Conservation (phyloP, 768 basidiomycete genomes). For the Ramaria sp. region DNA sequence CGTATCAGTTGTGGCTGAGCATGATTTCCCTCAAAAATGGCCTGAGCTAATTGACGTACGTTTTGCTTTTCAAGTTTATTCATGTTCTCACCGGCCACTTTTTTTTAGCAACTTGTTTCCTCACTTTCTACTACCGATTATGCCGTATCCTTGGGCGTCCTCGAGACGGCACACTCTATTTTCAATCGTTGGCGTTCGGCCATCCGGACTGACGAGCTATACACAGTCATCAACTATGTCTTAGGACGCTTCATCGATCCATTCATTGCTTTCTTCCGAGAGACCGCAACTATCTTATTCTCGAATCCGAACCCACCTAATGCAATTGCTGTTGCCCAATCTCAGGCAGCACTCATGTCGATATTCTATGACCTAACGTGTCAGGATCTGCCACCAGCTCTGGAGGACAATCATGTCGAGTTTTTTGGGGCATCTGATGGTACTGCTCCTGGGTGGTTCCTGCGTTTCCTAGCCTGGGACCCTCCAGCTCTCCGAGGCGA, state of each 20-base stretch:
- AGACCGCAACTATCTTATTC: constrained; percentile 45
- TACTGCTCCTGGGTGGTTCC: constrained; percentile 41
- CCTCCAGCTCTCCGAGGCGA: constrained; percentile 55
- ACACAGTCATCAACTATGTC: constrained; percentile 85
- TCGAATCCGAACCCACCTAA: constrained; percentile 23
- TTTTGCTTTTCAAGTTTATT: constrained; percentile 12
- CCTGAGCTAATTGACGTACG: constrained; percentile 81
- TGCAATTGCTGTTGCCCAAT: constrained; percentile 49
- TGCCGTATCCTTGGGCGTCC: constrained; percentile 77
- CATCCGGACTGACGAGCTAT: constrained; percentile 79
- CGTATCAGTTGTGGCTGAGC: constrained; percentile 80
- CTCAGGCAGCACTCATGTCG: constrained; percentile 68
- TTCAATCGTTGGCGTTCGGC: constrained; percentile 89
- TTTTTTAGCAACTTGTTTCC: constrained; percentile 68
- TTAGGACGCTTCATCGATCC: constrained; percentile 72
- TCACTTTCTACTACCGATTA: constrained; percentile 77
- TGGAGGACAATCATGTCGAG: constrained; percentile 78
- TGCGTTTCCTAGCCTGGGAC: constrained; percentile 75
- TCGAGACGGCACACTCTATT: constrained; percentile 93
- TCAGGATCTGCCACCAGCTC: constrained; percentile 88
- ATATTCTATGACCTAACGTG: constrained; percentile 91
- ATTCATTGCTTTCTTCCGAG: constrained; percentile 75
- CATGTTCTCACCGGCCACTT: not conserved
- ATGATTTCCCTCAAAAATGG: constrained; percentile 90
- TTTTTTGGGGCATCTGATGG: constrained; percentile 68